Evolutionary conservation across 345 rosid species (phyloP), one percentile per base, ranked within the genome.

Genomic region (Mangifera indica): DNA sequence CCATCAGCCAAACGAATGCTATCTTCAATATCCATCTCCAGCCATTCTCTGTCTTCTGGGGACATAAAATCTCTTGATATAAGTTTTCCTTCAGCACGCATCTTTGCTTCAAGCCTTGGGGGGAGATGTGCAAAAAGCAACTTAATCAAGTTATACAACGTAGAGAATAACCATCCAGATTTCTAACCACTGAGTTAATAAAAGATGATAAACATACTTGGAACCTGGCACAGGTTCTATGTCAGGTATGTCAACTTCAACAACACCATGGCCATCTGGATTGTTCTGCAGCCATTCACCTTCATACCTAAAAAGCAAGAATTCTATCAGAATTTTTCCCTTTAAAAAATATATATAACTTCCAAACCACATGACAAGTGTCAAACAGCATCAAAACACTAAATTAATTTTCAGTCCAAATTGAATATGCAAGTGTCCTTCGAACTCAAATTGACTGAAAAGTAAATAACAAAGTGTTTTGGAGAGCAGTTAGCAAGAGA

Each of bases 21-120:
- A 74, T 93, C 98, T 80, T 93, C 98, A 54, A 93, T 84, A 84
- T 93, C 98, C 93, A 84, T 89, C 86, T 93, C 93, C 80, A 91
- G 80, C 98, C 97, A 93, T 81, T 90, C 76, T 77, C 80, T 88
- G 81, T 93, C 98, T 82, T 93, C 97, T 13, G 92, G 93, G 70
- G 76, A 70, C 97, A 93, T 88, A 73, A 80, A 89, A 82, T 93
- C 97, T 77, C 89, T 84, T 73, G 79, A 68, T 82, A 91, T 85
- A 70, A 89, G 85, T 81, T 82, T 81, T 65, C 97, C 98, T 80
- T 93, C 97, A 20, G 93, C 90, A 58, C 96, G 96, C 97, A 93
- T 91, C 84, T 88, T 74, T 58, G 76, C 91, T 85, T 93, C 98
- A 77, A 93, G 97, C 88, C 98, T 93, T 69, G 62, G 56, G 58